Evolutionary conservation across 78 protist genomes (phyloP), one percentile per base, ranked within the genome.

Genomic region (Dictyostelium purpureum): DNA sequence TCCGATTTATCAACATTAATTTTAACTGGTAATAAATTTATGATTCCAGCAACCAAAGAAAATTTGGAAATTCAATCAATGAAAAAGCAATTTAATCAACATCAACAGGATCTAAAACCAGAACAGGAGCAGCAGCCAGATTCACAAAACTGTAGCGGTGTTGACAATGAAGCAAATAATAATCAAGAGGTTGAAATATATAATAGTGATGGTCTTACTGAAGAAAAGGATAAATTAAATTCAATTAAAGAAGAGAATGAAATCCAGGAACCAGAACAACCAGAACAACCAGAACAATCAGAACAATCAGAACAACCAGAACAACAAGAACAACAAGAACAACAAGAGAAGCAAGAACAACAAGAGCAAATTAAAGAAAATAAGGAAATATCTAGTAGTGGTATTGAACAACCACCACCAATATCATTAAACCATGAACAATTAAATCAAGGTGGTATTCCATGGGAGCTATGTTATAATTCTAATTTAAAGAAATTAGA

Each of bases 21-120:
- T 24, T 73, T 85, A 28, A 43, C 92, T 10, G 92, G 92, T 45
- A 85, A 85, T 59, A 77, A 61, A 85, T 85, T 85, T 57, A 43
- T 85, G 49, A 45, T 85, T 9, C 56, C 82, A 1, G 92, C 92
- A 14, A 85, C 69, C 7, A 18, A 18, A 7, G 71, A 52, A 5
- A 77, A 52, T 77, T 24, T 31, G 14, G 31, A 24, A 35, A 35
- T 40, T 69, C 52, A 69, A 40, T 61, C 26, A 65, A 18, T 45
- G 21, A 28, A 59, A 66, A 21, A 49, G 6, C 57, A 79, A 1
- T 31, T 16, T n/a, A 66, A 76, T 3, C 56, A 76, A 21, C 67
- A 54, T 19, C 11, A 54, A 19, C 31, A 54, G 26, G 31, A 54
- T 6, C 21, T 26, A 24, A 19, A 57, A 57, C 19, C 12, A 35